Percentiles rank a stretch among this genome's conserved stretches.
Evolutionary conservation across 2,329 filamentous ascomycete species (phyloP).

Genomic region (Fusarium irregulare): DNA sequence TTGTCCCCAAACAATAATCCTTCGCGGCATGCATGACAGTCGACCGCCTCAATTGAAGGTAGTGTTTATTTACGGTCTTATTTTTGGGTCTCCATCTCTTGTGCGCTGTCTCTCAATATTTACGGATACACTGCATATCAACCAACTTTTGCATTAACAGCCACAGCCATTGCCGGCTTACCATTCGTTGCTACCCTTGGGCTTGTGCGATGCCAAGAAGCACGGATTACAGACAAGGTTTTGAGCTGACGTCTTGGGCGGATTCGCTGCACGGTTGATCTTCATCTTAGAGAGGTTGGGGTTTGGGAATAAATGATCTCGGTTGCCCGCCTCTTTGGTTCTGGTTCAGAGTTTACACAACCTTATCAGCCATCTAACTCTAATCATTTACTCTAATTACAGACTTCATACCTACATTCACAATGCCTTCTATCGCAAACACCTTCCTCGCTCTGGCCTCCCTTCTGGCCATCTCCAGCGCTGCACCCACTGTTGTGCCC

Average conservation of each 20-base stretch:
- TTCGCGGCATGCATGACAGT: background rate
- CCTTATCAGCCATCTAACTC: background rate
- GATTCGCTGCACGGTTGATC: constrained; percentile 24
- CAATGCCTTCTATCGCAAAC: constrained; percentile 22
- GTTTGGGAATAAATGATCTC: constrained; percentile 16
- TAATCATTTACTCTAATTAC: background rate
- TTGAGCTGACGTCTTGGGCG: constrained; percentile 3
- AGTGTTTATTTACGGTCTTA: constrained; percentile 8
- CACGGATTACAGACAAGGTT: constrained; percentile 16
- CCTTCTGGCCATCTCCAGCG: constrained; percentile 23
- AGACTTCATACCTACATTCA: background rate
- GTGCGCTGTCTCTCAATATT: constrained; percentile 17
- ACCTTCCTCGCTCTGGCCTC: constrained; percentile 15
- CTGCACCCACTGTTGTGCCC: constrained; percentile 20
- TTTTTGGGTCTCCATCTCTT: background rate
- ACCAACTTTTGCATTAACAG: constrained; percentile 26
- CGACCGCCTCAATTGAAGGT: constrained; percentile 1
- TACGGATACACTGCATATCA: background rate
- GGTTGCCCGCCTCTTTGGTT: background rate
- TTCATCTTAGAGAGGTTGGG: constrained; percentile 27
- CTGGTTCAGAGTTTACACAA: background rate
- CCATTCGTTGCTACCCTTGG: constrained; percentile 22
- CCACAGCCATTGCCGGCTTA: constrained; percentile 8
- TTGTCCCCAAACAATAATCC: background rate
- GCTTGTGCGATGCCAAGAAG: constrained; percentile 24